A percentile compares a stretch with the other conserved stretches of the same genome.
Conservation (phyloP, 148 eudicot genomes). For the Drosera capensis region DNA sequence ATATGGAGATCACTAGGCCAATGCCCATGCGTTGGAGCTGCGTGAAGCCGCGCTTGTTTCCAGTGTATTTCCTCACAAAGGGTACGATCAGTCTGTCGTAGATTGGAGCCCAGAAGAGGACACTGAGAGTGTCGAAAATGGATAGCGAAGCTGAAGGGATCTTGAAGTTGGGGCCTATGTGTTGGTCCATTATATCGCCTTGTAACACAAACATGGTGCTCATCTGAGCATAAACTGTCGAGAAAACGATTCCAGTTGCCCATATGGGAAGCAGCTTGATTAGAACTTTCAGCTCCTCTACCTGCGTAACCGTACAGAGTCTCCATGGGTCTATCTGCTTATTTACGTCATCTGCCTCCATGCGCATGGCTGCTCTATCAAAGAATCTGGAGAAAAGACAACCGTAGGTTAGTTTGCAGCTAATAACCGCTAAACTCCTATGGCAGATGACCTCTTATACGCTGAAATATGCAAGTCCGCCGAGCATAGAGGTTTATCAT, state of each 20-base stretch:
- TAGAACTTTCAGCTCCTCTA: conserved; percentile 10
- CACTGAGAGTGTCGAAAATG: conserved; percentile 13
- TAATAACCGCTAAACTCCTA: not conserved
- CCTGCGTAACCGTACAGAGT: conserved; percentile 12
- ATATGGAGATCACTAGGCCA: conserved; percentile 13
- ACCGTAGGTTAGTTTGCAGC: not conserved
- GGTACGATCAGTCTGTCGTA: conserved; percentile 11
- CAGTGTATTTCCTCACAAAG: conserved; percentile 7
- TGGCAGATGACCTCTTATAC: no score
- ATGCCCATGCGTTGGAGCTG: conserved; percentile 22
- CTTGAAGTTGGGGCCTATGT: conserved; percentile 11
- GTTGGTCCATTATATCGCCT: conserved; percentile 11
- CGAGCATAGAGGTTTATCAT: no score
- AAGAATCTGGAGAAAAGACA: conserved; percentile 1
- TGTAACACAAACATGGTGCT: conserved; percentile 13
- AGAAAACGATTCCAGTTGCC: conserved; percentile 9
- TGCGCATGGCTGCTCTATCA: conserved; percentile 12
- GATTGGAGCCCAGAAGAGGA: conserved; percentile 15
- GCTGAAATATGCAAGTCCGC: not conserved
- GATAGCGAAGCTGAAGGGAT: conserved; percentile 15
- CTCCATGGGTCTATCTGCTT: conserved; percentile 3
- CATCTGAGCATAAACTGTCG: conserved; percentile 13
- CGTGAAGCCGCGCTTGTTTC: conserved; percentile 14
- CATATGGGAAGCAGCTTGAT: conserved; percentile 9
- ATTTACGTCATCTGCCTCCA: conserved; percentile 4